Conservation (phyloP, 1,284 basidiomycete species). For the Trichosporon coremiiforme region DNA sequence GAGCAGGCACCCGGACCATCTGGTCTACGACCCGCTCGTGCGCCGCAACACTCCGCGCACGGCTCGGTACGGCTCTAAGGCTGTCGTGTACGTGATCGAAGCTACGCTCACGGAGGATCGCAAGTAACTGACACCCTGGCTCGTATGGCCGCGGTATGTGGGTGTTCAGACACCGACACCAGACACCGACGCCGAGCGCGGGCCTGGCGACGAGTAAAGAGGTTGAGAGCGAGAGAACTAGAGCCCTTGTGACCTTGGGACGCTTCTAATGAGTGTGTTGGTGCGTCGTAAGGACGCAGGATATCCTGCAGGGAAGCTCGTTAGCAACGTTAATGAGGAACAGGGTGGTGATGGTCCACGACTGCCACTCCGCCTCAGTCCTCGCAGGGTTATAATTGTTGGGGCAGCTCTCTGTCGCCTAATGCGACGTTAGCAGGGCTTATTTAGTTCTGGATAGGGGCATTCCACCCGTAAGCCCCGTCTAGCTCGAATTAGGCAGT, state of each 20-base stretch:
- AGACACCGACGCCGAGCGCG: no score
- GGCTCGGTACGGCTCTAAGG: neutral
- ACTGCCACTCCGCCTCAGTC: neutral
- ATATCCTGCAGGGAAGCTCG: neutral
- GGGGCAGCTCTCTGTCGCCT: neutral
- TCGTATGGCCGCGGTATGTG: neutral
- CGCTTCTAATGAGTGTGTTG: no score
- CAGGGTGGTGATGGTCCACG: no score
- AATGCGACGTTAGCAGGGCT: neutral
- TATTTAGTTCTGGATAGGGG: no score
- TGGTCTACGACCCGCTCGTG: no score
- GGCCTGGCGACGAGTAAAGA: neutral
- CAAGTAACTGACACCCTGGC: neutral
- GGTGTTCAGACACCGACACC: neutral
- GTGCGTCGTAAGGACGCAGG: neutral
- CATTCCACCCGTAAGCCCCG: neutral
- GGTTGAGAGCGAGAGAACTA: no score
- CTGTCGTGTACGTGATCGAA: neutral
- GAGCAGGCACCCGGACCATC: no score
- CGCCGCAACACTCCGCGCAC: no score
- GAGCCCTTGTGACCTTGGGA: neutral
- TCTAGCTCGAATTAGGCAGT: no score
- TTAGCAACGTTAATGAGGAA: no score
- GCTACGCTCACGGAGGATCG: neutral
- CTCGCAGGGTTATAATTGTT: no score